Base-by-base conservation (phyloP, 2,329 filamentous ascomycete genomes). In the Juglanconis sp. region DNA sequence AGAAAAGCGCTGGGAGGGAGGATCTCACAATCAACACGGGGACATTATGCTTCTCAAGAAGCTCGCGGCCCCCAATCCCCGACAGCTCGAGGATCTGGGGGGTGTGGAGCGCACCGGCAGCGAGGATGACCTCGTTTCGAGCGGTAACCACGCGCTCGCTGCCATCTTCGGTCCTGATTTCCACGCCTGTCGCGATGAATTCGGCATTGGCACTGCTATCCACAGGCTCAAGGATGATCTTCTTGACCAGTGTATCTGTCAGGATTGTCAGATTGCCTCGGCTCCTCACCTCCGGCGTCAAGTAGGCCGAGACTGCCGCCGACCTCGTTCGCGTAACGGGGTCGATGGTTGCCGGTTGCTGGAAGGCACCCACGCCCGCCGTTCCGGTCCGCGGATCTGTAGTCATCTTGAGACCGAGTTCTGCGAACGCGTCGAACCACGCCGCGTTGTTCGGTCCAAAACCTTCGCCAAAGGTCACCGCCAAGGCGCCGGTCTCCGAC, bases 391-490 rank as follows among this genome's bases (percentile, higher is more conserved):
- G n/a, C 6, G 56, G 60, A 32, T 62, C 60, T 30, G n/a, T 36
- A 36, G 42, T 13, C 44, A 49, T 40, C 32, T 49, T 42, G 42
- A 62, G 52, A 4, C 60, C 56, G 3, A 62, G 44, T 13, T 65
- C 65, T 10, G 65, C 67, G 57, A 77, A 77, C 1, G 72, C 69
- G 53, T 73, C 64, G 54, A 74, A 66, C 75, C 75, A 77, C 1
- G 72, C 72, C 38, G 71, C 64, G 57, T 76, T 74, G 47, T 65
- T 66, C 5, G 64, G 38, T 13, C 65, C 62, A 56, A 74, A 74
- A 1, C 69, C 70, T 44, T 76, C 72, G 50, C 70, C 36, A 59
- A 71, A 74, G 3, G 72, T 75, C 30, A 76, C 65, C 3, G 73
- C 69, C 3, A 77, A 38, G 2, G 75, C 76, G 0, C 75, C 56